Evolutionary conservation across 164 flowering plant species (phyloP), one percentile per base, ranked within the genome.

Genomic region (Dillenia suffruticosa): DNA sequence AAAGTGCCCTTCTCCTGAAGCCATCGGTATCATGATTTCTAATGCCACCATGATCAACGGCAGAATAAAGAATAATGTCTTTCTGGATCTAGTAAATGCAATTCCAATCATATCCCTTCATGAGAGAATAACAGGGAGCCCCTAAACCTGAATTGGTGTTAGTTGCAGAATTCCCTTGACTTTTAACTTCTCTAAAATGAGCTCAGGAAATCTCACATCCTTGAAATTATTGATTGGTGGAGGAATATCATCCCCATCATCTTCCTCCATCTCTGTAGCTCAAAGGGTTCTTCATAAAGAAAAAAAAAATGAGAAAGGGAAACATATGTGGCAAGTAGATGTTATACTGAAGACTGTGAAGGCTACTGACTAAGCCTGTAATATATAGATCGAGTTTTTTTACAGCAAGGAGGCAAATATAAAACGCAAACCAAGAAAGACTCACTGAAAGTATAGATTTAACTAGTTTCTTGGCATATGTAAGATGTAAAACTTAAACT

Each of bases 81-180:
- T 93, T 10, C 98, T 97, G 0, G 97, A 90, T 0, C 98, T 96
- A 1, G 97, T 93, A 68, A 93, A 93, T 0, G 98, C 98, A 66
- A 93, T 93, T 47, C 98, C 98, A 56, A 93, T 90, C 97, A 93
- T 93, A 68, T 93, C 98, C 51, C 97, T 75, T 3, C 98, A 97
- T 0, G 98, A 72, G 56, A 93, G 74, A 56, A 89, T 84, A 45
- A 93, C 98, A 0, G 98, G 97, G 49, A 93, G 82, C 32, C 98
- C 98, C 63, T 93, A 96, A 6, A 93, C 96, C 61, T 93, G 98
- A 49, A 93, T 93, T 0, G 98, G 98, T 2, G 98, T 90, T 0
- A 96, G 98, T 63, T 86, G 94, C 44, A 84, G 77, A 51, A 93
- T 93, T 46, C 97, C 97, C 64, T 90, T 93, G 0, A 53, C 84